These are phyloP conservation scores for Fusarium pseudoanthophilum DNA, from an alignment of 2,329 filamentous ascomycete species.

Conservation along the genomic window DNA sequence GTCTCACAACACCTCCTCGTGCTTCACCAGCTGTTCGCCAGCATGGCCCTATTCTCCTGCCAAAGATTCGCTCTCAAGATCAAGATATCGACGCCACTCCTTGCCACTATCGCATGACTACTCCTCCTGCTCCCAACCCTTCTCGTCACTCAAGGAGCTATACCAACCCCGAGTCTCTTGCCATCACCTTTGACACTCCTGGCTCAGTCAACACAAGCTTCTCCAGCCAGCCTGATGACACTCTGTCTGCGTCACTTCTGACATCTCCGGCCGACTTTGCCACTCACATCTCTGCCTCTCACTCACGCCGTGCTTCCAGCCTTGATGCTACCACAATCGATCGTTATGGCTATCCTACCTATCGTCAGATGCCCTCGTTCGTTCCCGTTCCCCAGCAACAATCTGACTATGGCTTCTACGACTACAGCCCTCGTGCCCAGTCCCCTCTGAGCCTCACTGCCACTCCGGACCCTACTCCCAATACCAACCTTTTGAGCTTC, in stretches of 20 bases:
- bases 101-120: slow-evolving; percentile 53
- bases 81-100: slow-evolving; percentile 74
- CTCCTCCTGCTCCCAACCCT: slow-evolving; percentile 42
- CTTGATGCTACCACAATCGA: slow-evolving; percentile 73
- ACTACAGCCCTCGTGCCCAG: slow-evolving; percentile 58
- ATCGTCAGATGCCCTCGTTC: slow-evolving; percentile 74
- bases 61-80: slow-evolving; percentile 88
- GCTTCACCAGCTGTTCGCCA: slow-evolving; percentile 77
- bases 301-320: slow-evolving; percentile 70
- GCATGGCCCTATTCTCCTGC: slow-evolving; percentile 82
- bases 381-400: slow-evolving; percentile 40
- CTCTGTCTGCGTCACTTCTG: slow-evolving; percentile 62
- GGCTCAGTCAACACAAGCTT: slow-evolving; percentile 52
- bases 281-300: slow-evolving; percentile 49
- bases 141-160: slow-evolving; percentile 67
- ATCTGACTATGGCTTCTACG: slow-evolving; percentile 56
- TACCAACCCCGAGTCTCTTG: slow-evolving; percentile 69
- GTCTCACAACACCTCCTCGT: slow-evolving; percentile 73
- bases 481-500: slow-evolving; percentile 80
- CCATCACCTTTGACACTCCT: slow-evolving; percentile 48
- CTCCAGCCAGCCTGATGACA: slow-evolving; percentile 49
- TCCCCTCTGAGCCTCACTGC: slow-evolving; percentile 56
- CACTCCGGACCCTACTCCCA: slow-evolving; percentile 59
- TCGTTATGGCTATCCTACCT: slow-evolving; percentile 85
- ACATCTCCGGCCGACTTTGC: slow-evolving; percentile 72